Evolutionary conservation across 2,329 filamentous ascomycete genomes (phyloP).

Genomic region (Chaetomiaceae sp.): DNA sequence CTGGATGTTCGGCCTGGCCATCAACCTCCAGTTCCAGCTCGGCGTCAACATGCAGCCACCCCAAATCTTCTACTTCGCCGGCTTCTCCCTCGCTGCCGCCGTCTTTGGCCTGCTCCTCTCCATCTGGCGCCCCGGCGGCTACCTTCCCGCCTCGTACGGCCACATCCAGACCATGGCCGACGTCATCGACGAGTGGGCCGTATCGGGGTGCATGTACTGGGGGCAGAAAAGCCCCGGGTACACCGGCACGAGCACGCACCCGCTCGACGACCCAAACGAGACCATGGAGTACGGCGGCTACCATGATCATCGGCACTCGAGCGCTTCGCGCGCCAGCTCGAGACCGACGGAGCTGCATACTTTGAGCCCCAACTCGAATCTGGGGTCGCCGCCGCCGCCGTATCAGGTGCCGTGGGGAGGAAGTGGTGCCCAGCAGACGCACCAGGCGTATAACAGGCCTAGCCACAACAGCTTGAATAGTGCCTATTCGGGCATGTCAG

Average conservation of each 20-base stretch:
- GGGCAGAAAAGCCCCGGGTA: conserved; percentile 22
- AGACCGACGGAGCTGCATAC: conserved; percentile 6
- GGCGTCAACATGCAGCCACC: conserved; percentile 29
- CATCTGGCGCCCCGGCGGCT: conserved; percentile 20
- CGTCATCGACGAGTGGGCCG: conserved; percentile 29
- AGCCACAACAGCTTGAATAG: conserved; percentile 17
- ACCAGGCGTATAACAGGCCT: conserved; percentile 3
- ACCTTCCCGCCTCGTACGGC: conserved; percentile 27
- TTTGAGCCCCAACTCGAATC: too few relatives aligned
- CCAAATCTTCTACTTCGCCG: conserved; percentile 28
- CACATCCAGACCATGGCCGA: conserved; percentile 30
- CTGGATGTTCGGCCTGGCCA: conserved; percentile 29
- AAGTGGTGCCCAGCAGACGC: conserved; percentile 5
- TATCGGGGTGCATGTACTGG: conserved; percentile 25
- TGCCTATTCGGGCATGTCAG: not conserved
- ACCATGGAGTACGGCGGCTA: conserved; percentile 16
- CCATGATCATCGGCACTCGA: not conserved
- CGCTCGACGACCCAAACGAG: conserved; percentile 10
- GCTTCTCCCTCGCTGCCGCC: conserved; percentile 22
- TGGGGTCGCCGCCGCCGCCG: too few relatives aligned
- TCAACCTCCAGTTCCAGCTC: conserved; percentile 26
- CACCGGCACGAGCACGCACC: conserved; percentile 18
- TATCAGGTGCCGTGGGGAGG: conserved; percentile 1
- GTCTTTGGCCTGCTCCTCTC: conserved; percentile 25
- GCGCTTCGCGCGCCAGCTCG: not conserved